Evolutionary conservation across 179 eudicot genomes (phyloP), one percentile per base, ranked within the genome.

Genomic region (Drosera spatulata): DNA sequence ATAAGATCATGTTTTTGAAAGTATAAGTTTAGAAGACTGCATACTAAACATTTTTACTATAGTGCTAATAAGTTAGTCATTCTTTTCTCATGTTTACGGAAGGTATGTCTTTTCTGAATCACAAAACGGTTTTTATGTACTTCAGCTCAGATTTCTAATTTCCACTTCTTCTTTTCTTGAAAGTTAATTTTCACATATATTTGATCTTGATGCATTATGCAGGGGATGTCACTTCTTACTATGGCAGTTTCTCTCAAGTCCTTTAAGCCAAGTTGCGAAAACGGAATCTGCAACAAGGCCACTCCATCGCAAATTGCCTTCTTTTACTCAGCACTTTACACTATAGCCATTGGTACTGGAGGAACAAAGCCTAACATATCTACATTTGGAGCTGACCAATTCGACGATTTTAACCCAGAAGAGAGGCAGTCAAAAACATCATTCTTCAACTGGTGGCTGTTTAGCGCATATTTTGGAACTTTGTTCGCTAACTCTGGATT

Each of bases 391-490:
- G 96, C 94, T 0, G 94, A 88, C 70, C 96, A 88, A 59, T 88
- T 88, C 50, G 96, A 88, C 46, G 87, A 83, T 15, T 67, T 78
- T 5, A 62, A 83, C 41, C 78, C 84, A 3, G 50, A 63, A 6
- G 96, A 88, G 65, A 85, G 80, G 66, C 59, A 67, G 59, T 79
- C 83, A 47, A 88, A 88, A 58, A 84, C 56, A 15, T 88, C 96
- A 4, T 88, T 88, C 76, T 88, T 88, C 79, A 88, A 88, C 56
- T 88, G 96, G 96, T 88, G 96, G 96, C 78, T 88, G 85, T 88
- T 88, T 57, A 75, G 87, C 58, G 67, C 94, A 39, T 85, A 83
- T 63, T 57, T 79, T 0, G 96, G 96, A 7, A 87, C 79, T 11
- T 66, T 88, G 49, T 52, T 80, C 51, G 96, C 96, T 3, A 73